Evolutionary conservation across 2,329 filamentous ascomycete genomes (phyloP), one percentile per base, ranked within the genome.

Genomic region (Xylaria sp.): DNA sequence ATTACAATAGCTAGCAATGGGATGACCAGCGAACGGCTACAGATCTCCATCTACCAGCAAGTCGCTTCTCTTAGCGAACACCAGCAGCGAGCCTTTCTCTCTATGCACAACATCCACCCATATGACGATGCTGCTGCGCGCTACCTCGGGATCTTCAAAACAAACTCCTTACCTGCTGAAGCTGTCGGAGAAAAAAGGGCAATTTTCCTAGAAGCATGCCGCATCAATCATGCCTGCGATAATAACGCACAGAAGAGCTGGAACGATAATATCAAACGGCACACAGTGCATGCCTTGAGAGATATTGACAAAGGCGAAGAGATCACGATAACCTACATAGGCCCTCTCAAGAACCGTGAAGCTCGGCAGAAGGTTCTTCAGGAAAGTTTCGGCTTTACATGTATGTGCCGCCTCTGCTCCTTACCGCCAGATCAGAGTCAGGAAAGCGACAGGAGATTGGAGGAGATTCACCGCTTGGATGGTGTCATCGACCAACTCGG

Each of bases 181-280:
- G 22, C 15, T 15, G 29, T 17, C 27, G 39, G n/a, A 17, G 33
- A 33, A 36, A 9, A 29, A 33, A 27, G 62, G 9, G 56, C 36
- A 45, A 65, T 65, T 50, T 64, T 64, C 47, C 61, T 65, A 7
- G 62, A 60, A 31, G 56, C 62, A 59, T 60, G 62, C 42, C 55
- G 49, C 56, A 65, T 65, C 47, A 60, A 65, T 17, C 62, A 65
- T 33, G 62, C 55, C 15, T 65, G 56, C 17, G 56, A 60, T 15
- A 60, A 45, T 7, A 59, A 65, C 22, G 53, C 51, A n/a, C 62
- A 60, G 56, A 60, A 65, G 47, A 55, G 20, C 49, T 65, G 62
- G 56, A 65, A 65, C 50, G 38, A 60, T 0, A 49, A 36, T 13
- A 65, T 65, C 49, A 55, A 50, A 50, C 25, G 49, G 31, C 56